These are phyloP conservation scores for Dentipellis sp. DNA, from an alignment of 768 basidiomycete genomes.

Conservation along the genomic window DNA sequence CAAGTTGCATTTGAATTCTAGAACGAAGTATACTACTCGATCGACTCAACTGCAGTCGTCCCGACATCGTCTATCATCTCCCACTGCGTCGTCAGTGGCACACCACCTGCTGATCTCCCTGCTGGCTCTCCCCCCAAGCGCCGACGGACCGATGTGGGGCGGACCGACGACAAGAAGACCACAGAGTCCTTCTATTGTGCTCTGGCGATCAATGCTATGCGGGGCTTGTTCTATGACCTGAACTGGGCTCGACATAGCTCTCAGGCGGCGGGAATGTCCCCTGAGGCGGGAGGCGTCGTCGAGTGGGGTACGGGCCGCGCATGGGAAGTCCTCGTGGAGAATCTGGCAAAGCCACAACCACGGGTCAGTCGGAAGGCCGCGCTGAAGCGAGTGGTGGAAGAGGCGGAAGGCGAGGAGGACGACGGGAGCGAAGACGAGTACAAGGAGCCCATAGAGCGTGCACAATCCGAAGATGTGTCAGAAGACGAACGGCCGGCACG, in stretches of 20 bases:
- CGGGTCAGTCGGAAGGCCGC: neutral
- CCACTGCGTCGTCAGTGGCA: slow-evolving; percentile 17
- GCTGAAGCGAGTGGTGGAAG: neutral
- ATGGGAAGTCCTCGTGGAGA: slow-evolving; percentile 15
- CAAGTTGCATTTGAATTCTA: slow-evolving; percentile 17
- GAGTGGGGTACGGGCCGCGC: slow-evolving; percentile 12
- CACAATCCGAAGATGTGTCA: slow-evolving; percentile 30
- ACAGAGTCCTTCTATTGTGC: slow-evolving; percentile 39
- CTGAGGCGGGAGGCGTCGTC: slow-evolving; percentile 1
- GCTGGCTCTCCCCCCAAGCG: slow-evolving; percentile 8
- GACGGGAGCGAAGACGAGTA: slow-evolving; percentile 10
- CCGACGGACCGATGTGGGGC: neutral
- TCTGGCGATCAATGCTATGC: slow-evolving; percentile 45
- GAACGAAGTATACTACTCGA: slow-evolving; percentile 69
- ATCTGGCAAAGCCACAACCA: slow-evolving; percentile 1
- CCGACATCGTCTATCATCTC: slow-evolving; percentile 7
- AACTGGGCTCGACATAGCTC: slow-evolving; percentile 44
- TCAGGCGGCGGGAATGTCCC: slow-evolving; percentile 24
- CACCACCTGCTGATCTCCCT: neutral
- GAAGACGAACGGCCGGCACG: slow-evolving; percentile 10
- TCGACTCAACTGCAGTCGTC: slow-evolving; percentile 13
- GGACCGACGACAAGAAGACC: neutral
- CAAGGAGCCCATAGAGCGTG: slow-evolving; percentile 15
- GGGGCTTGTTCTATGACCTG: slow-evolving; percentile 55
- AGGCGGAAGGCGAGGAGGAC: slow-evolving; percentile 4